These are phyloP conservation scores for Eutreptiella sp. DNA, from an alignment of 208 protist genomes.

Conservation along the genomic window DNA sequence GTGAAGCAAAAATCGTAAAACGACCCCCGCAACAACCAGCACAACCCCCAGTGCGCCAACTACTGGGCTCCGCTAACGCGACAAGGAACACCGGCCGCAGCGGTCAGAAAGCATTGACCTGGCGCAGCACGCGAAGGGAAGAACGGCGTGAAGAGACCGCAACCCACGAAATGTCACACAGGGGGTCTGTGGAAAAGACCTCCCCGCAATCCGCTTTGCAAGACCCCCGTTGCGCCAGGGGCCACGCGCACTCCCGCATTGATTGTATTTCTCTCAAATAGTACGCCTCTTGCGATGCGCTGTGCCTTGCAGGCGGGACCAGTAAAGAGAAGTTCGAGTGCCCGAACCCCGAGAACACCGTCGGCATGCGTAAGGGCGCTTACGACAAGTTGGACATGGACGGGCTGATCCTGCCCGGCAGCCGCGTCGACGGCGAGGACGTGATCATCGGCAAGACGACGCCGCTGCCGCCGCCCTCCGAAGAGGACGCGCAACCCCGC, in stretches of 20 bases:
- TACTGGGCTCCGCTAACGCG: no score
- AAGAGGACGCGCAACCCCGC: neutral
- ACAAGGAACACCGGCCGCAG: no score
- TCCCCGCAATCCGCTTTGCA: no score
- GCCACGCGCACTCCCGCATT: neutral
- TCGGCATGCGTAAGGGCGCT: slow-evolving; percentile 59
- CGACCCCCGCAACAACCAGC: no score
- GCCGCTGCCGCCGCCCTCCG: slow-evolving; percentile 25
- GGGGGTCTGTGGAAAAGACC: no score
- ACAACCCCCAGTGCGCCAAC: no score
- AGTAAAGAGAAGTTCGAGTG: slow-evolving; percentile 82
- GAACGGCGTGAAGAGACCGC: no score
- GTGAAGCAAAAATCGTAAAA: no score
- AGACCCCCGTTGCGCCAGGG: no score
- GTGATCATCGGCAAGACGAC: slow-evolving; percentile 79
- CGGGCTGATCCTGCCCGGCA: slow-evolving; percentile 79
- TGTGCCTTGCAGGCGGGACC: slow-evolving; percentile 37
- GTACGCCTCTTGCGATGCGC: neutral
- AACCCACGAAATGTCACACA: no score
- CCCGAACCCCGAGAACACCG: slow-evolving; percentile 70
- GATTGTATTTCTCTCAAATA: slow-evolving; percentile 24
- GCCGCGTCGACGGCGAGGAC: slow-evolving; percentile 72
- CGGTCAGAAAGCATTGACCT: no score
- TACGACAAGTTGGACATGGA: slow-evolving; percentile 94
- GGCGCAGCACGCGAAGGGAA: no score